Evolutionary conservation across 2,329 filamentous ascomycete species (phyloP).

Genomic region (Cladosporium sp.): DNA sequence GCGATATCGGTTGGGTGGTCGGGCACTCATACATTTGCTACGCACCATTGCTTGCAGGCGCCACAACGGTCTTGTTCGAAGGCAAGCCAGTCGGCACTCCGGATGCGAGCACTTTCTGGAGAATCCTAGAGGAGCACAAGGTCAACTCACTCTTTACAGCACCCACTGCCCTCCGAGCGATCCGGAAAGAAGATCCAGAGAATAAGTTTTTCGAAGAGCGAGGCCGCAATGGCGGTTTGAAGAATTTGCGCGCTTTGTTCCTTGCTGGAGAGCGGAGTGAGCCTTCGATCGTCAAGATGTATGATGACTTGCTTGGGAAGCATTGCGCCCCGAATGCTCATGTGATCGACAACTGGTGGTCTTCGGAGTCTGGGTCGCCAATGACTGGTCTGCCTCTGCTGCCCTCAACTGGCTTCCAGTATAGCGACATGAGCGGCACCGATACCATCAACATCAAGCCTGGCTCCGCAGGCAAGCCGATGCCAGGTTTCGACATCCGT

Average conservation of each 20-base stretch:
- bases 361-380: constrained; percentile 67
- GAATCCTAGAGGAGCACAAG: constrained; percentile 78
- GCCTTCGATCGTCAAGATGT: constrained; percentile 78
- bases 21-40: constrained; percentile 88
- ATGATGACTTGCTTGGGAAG: constrained; percentile 68
- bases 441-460: constrained; percentile 68
- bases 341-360: constrained; percentile 75
- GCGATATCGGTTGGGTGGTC: constrained; percentile 91
- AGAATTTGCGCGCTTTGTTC: constrained; percentile 71
- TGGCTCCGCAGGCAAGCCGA: constrained; percentile 84
- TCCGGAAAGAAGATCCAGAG: constrained; percentile 79
- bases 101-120: constrained; percentile 84
- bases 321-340: constrained; percentile 64
- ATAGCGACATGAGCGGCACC: constrained; percentile 43
- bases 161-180: constrained; percentile 82
- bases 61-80: constrained; percentile 85
- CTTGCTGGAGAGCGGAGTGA: constrained; percentile 88
- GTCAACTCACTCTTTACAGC: constrained; percentile 85
- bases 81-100: constrained; percentile 93
- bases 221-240: constrained; percentile 70
- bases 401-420: constrained; percentile 60
- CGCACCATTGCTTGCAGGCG: constrained; percentile 79
- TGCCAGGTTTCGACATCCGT: constrained; percentile 87
- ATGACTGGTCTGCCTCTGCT: constrained; percentile 67
- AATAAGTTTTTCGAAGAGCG: constrained; percentile 64